These are phyloP conservation scores for Gracilaria domingensis DNA, from an alignment of 23 red algal genomes.

Conservation along the genomic window DNA sequence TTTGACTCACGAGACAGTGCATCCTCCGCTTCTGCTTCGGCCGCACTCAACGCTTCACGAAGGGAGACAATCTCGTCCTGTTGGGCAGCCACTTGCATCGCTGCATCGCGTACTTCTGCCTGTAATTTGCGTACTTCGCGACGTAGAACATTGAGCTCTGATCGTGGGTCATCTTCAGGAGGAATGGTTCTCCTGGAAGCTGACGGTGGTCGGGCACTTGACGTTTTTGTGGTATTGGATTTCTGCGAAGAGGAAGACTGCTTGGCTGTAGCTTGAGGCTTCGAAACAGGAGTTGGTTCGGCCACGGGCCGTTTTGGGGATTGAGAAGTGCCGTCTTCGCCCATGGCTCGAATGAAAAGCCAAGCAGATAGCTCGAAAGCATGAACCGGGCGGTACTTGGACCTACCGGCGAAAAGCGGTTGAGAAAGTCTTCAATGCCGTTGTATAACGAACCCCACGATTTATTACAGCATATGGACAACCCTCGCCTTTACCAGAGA, in stretches of 20 bases:
- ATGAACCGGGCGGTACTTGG: background rate
- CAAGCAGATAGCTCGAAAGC: background rate
- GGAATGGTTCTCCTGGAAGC: background rate
- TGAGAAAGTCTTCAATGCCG: background rate
- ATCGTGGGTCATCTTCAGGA: conserved; percentile 54
- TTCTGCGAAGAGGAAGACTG: conserved; percentile 7
- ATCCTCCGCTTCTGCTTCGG: conserved; percentile 50
- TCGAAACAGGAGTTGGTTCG: conserved; percentile 12
- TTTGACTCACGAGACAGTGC: conserved; percentile 18
- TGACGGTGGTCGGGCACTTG: background rate
- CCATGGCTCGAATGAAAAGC: background rate
- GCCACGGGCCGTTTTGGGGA: background rate
- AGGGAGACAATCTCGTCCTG: conserved; percentile 52
- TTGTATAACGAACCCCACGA: background rate
- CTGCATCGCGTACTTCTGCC: conserved; percentile 52
- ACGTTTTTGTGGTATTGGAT: background rate
- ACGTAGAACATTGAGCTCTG: conserved; percentile 68
- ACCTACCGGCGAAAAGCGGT: background rate
- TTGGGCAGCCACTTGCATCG: conserved; percentile 49
- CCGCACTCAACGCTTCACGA: conserved; percentile 22
- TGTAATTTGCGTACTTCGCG: conserved; percentile 62
- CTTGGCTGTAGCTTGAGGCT: background rate
- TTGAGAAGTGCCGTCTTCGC: conserved; percentile 7
- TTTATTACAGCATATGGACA: background rate
- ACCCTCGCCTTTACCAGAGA: background rate